Base-by-base conservation (phyloP, 1,284 basidiomycete genomes). In the Apiotrichum sp. region DNA sequence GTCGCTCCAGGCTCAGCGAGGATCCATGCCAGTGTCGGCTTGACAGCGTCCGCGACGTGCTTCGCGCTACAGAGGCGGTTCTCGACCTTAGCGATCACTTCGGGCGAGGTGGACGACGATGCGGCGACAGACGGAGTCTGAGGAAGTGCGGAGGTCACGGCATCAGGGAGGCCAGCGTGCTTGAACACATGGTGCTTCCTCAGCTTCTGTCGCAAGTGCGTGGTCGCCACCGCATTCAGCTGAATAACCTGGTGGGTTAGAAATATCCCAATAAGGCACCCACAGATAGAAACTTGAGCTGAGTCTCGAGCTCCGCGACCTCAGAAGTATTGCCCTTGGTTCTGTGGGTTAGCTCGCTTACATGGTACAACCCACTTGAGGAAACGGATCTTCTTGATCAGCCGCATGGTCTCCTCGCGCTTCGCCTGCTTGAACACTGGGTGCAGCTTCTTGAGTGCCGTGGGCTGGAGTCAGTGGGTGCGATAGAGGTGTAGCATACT, bases 351-450 rank as follows among this genome's bases (percentile, higher is more conserved):
- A 41, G 35, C 22, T 22, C 22, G 22, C 22, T 22, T 22, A 22
- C 53, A n/a, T 40, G 31, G 22, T 1, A 2, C 8, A 13, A 10
- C 63, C 57, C 59, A 87, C 86, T 85, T 79, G 29, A 86, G 71
- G 48, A 80, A 80, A 74, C 88, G 93, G 56, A 93, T 77, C 76
- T 84, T 87, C 78, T 92, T 93, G 52, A 93, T 83, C 13, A 87
- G 74, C 68, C 87, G 88, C 73, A 88, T 88, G 0, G 84, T 82
- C 76, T 96, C 93, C 62, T 89, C 89, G 0, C 83, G 79, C 72
- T 85, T 89, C 7, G 86, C 85, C 71, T 87, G 90, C 78, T 91
- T 96, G 48, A 76, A 69, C 9, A 71, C 60, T 8, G 73, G 70
- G 59, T 73, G 69, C 4, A 77, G 64, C 34, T 70, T 68, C 56